Evolutionary conservation across 257 asterid genomes (phyloP).

Genomic region (Leonotis leonurus): DNA sequence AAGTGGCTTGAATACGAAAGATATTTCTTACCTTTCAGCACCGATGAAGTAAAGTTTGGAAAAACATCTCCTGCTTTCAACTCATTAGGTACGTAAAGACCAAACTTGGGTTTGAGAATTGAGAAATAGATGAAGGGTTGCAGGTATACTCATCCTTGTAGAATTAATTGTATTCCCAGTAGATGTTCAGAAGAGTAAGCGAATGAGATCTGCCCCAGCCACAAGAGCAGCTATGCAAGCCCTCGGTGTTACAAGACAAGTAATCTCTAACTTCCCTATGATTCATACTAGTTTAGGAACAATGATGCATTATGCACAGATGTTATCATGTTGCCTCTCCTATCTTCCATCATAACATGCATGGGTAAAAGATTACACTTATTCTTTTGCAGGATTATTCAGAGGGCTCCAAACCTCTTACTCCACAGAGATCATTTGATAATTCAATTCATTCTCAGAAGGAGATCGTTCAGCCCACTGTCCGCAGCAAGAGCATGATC

Average conservation of each 20-base stretch:
- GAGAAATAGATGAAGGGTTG: background rate
- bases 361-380: too few relatives aligned
- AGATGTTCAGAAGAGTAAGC: slow-evolving; percentile 43
- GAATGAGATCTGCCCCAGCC: slow-evolving; percentile 52
- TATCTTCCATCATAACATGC: background rate
- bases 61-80: slow-evolving; percentile 35
- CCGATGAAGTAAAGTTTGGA: slow-evolving; percentile 49
- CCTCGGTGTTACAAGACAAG: slow-evolving; percentile 60
- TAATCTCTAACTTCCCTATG: slow-evolving; percentile 27
- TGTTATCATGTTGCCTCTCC: too few relatives aligned
- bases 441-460: slow-evolving; percentile 23
- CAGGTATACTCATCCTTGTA: slow-evolving; percentile 5
- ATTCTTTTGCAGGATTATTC: slow-evolving; percentile 42
- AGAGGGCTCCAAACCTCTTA: slow-evolving; percentile 46
- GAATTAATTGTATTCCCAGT: slow-evolving; percentile 6
- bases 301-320: too few relatives aligned
- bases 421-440: slow-evolving; percentile 47
- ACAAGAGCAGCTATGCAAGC: slow-evolving; percentile 65
- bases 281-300: background rate
- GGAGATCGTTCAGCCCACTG: slow-evolving; percentile 37
- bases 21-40: slow-evolving; percentile 41
- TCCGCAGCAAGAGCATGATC: slow-evolving; percentile 61
- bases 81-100: slow-evolving; percentile 38
- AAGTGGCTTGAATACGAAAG: slow-evolving; percentile 12
- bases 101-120: background rate